Percentiles rank a stretch among this genome's conserved stretches.
These are phyloP conservation scores for Macaranga tanarius DNA, from an alignment of 441 rosid species.

Conservation along the genomic window DNA sequence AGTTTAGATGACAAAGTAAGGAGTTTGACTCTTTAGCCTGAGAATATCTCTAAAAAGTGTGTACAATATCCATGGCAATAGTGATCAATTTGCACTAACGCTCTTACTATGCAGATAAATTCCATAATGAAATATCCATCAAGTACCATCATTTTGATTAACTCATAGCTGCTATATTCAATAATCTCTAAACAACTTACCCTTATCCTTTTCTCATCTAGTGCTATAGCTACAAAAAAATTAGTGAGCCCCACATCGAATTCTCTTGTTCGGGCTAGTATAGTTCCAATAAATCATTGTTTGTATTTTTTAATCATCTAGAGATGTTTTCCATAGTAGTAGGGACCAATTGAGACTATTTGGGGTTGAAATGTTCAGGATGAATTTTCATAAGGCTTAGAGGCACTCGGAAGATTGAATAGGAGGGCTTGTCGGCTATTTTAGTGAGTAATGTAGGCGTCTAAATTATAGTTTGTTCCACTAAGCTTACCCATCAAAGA, in stretches of 20 bases:
- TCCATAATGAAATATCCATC: conserved; percentile 47
- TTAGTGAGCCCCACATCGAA: neutral
- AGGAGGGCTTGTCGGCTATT: no score
- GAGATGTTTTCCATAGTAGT: neutral
- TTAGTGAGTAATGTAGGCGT: no score
- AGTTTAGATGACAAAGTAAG: conserved; percentile 20
- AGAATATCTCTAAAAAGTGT: conserved; percentile 35
- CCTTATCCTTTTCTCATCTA: conserved; percentile 20
- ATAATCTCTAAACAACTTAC: conserved; percentile 36
- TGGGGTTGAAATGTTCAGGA: neutral
- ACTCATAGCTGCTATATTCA: conserved; percentile 16
- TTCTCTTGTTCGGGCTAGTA: neutral
- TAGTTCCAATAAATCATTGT: neutral
- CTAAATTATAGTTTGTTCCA: no score
- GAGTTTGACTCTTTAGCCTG: conserved; percentile 37
- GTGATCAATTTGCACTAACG: conserved; percentile 16
- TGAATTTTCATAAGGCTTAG: neutral
- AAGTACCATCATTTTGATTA: conserved; percentile 41
- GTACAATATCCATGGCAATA: conserved; percentile 34
- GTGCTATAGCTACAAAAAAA: neutral
- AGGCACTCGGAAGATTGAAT: no score
- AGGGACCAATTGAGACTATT: neutral
- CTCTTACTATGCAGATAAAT: conserved; percentile 33
- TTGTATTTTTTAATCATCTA: neutral
- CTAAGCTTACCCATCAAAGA: no score